Conservation (phyloP, 352 stramenopile genomes). For the Globisporangium takayamanum region DNA sequence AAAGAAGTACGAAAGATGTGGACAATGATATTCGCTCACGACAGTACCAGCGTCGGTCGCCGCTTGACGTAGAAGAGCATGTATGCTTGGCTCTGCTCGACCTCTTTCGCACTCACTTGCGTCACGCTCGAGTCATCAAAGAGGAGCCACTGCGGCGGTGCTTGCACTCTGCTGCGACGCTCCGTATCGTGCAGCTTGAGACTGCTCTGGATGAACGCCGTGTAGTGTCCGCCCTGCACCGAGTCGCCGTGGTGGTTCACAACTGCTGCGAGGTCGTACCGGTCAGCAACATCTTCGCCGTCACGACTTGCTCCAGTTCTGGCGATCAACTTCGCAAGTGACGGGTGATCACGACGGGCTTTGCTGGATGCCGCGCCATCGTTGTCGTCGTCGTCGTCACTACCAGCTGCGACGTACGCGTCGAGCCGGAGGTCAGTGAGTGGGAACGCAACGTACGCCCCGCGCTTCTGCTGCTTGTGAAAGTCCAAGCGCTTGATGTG, state of each 20-base stretch:
- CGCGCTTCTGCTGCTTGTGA: slow-evolving; percentile 50
- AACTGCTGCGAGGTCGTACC: slow-evolving; percentile 61
- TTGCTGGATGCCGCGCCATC: neutral
- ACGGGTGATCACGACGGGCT: too few species aligned
- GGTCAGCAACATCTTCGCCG: neutral
- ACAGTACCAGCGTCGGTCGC: slow-evolving; percentile 2
- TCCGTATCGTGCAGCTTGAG: neutral
- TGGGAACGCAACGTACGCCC: slow-evolving; percentile 45
- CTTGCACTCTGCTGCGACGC: neutral
- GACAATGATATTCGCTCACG: neutral
- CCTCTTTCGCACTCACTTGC: slow-evolving; percentile 24
- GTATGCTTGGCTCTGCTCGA: slow-evolving; percentile 49
- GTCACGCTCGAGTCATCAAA: slow-evolving; percentile 54
- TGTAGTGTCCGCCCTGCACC: slow-evolving; percentile 70
- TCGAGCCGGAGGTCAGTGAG: slow-evolving; percentile 34
- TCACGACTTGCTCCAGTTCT: neutral
- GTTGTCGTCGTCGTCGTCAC: slow-evolving; percentile 12
- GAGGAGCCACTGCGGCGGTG: slow-evolving; percentile 39
- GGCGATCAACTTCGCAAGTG: neutral
- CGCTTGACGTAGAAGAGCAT: slow-evolving; percentile 21
- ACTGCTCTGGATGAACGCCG: slow-evolving; percentile 30
- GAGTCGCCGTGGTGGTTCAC: slow-evolving; percentile 66
- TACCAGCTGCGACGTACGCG: slow-evolving; percentile 15
- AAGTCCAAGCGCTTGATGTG: slow-evolving; percentile 77
- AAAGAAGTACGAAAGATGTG: neutral